Percentiles rank a stretch among this genome's conserved stretches.
These are phyloP conservation scores for Priceomyces haplophilus DNA, from an alignment of 805 yeast genomes.

Conservation along the genomic window DNA sequence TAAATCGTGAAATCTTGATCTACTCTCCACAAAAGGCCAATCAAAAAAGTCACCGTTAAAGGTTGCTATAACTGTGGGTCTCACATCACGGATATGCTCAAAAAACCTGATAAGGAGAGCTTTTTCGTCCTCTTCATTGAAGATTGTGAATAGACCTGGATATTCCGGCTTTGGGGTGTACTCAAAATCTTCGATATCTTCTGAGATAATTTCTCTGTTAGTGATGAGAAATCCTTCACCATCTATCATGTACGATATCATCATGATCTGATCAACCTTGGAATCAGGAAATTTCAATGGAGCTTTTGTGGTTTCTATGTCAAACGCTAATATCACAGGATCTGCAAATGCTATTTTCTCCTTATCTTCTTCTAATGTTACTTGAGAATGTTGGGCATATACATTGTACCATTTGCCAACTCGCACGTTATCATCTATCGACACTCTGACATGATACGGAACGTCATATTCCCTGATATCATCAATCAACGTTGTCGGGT, in stretches of 20 bases:
- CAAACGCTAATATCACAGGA: slow-evolving; percentile 94
- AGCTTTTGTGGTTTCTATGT: slow-evolving; percentile 95
- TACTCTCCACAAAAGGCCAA: slow-evolving; percentile 96
- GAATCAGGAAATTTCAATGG: slow-evolving; percentile 96
- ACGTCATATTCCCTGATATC: slow-evolving; percentile 94
- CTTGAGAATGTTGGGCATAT: slow-evolving; percentile 55
- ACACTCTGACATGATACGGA: slow-evolving; percentile 92
- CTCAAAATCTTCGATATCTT: slow-evolving; percentile 95
- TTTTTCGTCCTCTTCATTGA: slow-evolving; percentile 85
- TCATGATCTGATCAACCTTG: slow-evolving; percentile 88
- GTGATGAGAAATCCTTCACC: slow-evolving; percentile 95
- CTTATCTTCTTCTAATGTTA: slow-evolving; percentile 54
- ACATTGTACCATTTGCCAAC: slow-evolving; percentile 97
- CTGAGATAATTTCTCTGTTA: slow-evolving; percentile 88
- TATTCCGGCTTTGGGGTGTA: slow-evolving; percentile 97
- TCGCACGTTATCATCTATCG: slow-evolving; percentile 83
- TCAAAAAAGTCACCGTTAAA: slow-evolving; percentile 98
- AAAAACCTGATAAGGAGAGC: slow-evolving; percentile 73
- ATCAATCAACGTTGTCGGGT: slow-evolving; percentile 63
- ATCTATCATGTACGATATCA: slow-evolving; percentile 99
- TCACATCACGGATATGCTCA: slow-evolving; percentile 82
- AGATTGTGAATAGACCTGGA: slow-evolving; percentile 84
- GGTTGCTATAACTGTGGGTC: slow-evolving; percentile 96
- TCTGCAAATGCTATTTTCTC: slow-evolving; percentile 93
- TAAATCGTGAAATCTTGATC: slow-evolving; percentile 80